Evolutionary conservation across 2,329 filamentous ascomycete species (phyloP).

Genomic region (Monilinia aucupariae): DNA sequence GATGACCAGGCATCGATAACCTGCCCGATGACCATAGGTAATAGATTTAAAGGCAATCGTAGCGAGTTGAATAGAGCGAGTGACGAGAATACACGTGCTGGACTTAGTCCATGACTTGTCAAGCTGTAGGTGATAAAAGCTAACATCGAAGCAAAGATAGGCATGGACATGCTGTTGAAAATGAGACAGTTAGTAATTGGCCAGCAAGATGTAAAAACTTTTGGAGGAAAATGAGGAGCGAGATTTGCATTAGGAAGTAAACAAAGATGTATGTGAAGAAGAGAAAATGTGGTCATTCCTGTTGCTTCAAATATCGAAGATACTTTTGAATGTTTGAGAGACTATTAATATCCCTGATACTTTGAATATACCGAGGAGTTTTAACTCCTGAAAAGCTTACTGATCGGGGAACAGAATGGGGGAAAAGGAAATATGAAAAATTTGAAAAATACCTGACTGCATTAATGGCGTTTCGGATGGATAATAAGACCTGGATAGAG

Average conservation of each 20-base stretch:
- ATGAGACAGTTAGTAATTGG: neutral
- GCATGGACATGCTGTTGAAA: constrained; percentile 51
- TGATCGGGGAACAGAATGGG: neutral
- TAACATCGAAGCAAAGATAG: constrained; percentile 92
- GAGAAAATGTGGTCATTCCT: neutral
- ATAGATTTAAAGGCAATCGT: constrained; percentile 80
- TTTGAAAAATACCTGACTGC: neutral
- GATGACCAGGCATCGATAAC: constrained; percentile 86
- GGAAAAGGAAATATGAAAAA: neutral
- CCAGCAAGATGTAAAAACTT: neutral
- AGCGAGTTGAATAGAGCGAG: constrained; percentile 90
- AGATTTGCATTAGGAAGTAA: neutral
- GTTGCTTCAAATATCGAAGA: no score
- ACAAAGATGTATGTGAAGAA: neutral
- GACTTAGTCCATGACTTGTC: constrained; percentile 60
- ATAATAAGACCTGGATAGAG: constrained; percentile 76
- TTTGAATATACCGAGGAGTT: neutral
- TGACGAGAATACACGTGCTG: constrained; percentile 84
- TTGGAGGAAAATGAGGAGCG: neutral
- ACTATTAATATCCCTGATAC: no score
- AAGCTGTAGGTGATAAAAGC: constrained; percentile 80
- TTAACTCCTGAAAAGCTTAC: neutral
- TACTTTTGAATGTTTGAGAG: no score
- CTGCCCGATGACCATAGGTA: constrained; percentile 84
- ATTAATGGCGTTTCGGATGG: constrained; percentile 62